Evolutionary conservation across 116 monocot genomes (phyloP).

Genomic region (Zostera marina): DNA sequence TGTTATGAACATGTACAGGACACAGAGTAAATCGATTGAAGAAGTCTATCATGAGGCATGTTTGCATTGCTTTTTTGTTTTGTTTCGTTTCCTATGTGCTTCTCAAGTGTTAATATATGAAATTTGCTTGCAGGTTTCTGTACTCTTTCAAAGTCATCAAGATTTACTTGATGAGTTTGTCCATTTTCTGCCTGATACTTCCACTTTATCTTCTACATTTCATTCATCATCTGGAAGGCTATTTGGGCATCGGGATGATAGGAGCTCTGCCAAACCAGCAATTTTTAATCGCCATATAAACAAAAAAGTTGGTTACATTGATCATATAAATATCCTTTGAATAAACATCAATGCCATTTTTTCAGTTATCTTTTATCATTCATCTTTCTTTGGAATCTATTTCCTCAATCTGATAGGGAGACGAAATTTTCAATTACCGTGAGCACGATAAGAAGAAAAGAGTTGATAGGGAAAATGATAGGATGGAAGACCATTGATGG

Average conservation of each 20-base stretch:
- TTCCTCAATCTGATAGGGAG: constrained; percentile 36
- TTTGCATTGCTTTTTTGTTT: background rate
- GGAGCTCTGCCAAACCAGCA: constrained; percentile 20
- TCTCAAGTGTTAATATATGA: too few species aligned
- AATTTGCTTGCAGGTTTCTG: constrained; percentile 28
- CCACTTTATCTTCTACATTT: constrained; percentile 13
- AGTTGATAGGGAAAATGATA: constrained; percentile 49
- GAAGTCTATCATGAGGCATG: constrained; percentile 53
- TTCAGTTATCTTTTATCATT: background rate
- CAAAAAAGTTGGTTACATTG: background rate
- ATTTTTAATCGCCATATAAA: constrained; percentile 13
- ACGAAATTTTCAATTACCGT: constrained; percentile 24
- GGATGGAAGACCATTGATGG: constrained; percentile 54
- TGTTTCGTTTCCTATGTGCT: too few species aligned
- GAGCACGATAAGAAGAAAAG: constrained; percentile 45
- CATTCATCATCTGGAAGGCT: constrained; percentile 27
- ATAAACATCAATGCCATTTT: background rate
- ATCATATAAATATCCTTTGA: background rate
- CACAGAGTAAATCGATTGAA: constrained; percentile 39
- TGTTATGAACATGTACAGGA: constrained; percentile 55
- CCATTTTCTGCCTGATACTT: constrained; percentile 63
- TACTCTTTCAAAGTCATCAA: constrained; percentile 50
- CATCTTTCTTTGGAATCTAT: background rate
- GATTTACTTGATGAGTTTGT: constrained; percentile 88
- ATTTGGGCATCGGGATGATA: constrained; percentile 41